These are phyloP conservation scores for Aureobasidium melanogenum DNA, from an alignment of 2,329 filamentous ascomycete genomes.

Conservation along the genomic window DNA sequence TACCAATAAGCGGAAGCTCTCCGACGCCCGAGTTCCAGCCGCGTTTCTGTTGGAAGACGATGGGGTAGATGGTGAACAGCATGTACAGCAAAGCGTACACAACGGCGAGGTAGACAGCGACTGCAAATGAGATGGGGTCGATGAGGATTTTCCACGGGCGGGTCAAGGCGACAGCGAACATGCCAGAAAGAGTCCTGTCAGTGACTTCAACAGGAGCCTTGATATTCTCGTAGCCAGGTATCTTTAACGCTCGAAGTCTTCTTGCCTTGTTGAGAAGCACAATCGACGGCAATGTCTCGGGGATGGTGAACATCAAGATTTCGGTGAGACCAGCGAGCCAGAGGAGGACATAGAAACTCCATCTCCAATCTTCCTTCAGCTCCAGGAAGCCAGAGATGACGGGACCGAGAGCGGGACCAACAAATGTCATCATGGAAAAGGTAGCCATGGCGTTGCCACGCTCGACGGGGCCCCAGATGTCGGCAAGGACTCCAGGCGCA, in stretches of 20 bases:
- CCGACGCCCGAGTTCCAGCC: conserved; percentile 48
- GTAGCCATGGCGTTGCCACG: conserved; percentile 47
- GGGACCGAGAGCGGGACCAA: conserved; percentile 45
- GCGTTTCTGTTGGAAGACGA: conserved; percentile 44
- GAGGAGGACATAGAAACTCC: conserved; percentile 37
- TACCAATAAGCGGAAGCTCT: conserved; percentile 44
- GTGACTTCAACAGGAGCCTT: conserved; percentile 41
- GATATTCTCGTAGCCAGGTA: conserved; percentile 45
- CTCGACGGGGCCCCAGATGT: conserved; percentile 20
- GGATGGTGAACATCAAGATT: conserved; percentile 46
- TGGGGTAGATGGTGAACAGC: conserved; percentile 50
- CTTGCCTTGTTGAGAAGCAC: conserved; percentile 47
- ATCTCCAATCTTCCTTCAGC: conserved; percentile 41
- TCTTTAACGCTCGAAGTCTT: conserved; percentile 40
- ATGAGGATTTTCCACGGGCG: conserved; percentile 47
- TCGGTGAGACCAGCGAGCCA: conserved; percentile 30
- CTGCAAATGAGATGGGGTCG: conserved; percentile 44
- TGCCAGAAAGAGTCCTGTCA: conserved; percentile 33
- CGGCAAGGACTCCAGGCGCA: conserved; percentile 41
- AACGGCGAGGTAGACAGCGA: conserved; percentile 45
- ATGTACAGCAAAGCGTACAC: conserved; percentile 49
- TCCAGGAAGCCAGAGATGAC: conserved; percentile 50
- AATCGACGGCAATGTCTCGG: conserved; percentile 46
- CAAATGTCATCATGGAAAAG: conserved; percentile 46
- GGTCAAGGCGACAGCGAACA: conserved; percentile 46